These are phyloP conservation scores for Dioscorea zingiberensis DNA, from an alignment of 106 monocot genomes.

Conservation along the genomic window DNA sequence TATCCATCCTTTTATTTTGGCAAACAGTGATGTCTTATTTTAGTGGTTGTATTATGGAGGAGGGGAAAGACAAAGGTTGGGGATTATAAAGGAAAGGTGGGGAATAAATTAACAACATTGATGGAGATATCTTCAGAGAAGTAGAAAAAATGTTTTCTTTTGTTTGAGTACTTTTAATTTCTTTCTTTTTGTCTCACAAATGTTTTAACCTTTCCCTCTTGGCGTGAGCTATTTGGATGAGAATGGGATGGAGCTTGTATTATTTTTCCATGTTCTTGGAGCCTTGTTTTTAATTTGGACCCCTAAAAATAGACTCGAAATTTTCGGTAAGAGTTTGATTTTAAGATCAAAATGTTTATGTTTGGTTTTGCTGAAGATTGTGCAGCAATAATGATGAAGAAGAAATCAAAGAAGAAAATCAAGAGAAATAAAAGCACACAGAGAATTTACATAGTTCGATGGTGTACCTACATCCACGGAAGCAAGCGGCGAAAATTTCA, in stretches of 20 bases:
- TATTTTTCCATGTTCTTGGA: constrained; percentile 6
- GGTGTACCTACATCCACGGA: too few species aligned
- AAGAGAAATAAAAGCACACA: too few species aligned
- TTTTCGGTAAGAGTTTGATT: too few species aligned
- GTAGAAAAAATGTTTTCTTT: background rate
- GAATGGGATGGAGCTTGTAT: constrained; percentile 5
- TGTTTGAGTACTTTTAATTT: background rate
- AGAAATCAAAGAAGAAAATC: too few species aligned
- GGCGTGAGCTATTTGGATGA: constrained; percentile 12
- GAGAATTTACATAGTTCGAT: too few species aligned
- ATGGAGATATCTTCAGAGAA: background rate
- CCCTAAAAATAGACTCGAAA: too few species aligned
- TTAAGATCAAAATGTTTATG: too few species aligned
- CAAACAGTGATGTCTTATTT: background rate
- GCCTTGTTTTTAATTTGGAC: background rate
- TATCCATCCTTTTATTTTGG: background rate
- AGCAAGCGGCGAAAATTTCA: too few species aligned
- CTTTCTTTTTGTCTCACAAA: background rate
- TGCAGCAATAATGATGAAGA: too few species aligned
- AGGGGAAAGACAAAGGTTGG: background rate
- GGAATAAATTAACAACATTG: constrained; percentile 11
- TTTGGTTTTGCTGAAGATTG: too few species aligned
- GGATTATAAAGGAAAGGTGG: background rate
- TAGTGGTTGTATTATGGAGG: background rate
- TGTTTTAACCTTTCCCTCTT: constrained; percentile 1